Evolutionary conservation across 129 eudicot genomes (phyloP).

Genomic region (Glebionis coronaria): DNA sequence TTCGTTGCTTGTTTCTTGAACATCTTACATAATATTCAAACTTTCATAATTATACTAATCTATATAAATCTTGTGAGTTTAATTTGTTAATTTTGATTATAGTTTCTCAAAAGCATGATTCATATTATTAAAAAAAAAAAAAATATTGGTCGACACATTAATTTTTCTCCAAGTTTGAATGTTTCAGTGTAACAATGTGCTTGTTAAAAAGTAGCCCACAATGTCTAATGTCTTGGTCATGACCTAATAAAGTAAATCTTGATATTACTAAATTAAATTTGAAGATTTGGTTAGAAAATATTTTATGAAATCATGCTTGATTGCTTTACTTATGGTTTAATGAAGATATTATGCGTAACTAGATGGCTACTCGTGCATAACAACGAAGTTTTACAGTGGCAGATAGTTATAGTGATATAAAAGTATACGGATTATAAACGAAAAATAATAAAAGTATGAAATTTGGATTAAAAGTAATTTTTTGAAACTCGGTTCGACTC

Average conservation of each 20-base stretch:
- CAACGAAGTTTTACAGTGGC: too few species aligned
- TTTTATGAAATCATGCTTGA: not conserved
- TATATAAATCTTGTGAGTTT: too few species aligned
- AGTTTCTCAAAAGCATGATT: not conserved
- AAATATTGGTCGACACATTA: not conserved
- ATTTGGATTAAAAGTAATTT: too few species aligned
- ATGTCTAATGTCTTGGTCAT: constrained; percentile 29
- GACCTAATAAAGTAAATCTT: constrained; percentile 29
- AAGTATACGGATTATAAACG: too few species aligned
- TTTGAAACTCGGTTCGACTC: too few species aligned
- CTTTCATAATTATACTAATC: too few species aligned
- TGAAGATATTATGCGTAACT: too few species aligned
- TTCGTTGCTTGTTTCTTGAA: not conserved
- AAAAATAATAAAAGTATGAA: too few species aligned
- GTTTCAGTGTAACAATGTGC: constrained; percentile 2
- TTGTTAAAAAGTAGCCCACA: constrained; percentile 24
- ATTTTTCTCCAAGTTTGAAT: not conserved
- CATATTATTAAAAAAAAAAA: not conserved
- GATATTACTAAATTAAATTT: not conserved
- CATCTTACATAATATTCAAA: not conserved
- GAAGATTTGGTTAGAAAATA: constrained; percentile 10
- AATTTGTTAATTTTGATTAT: not conserved
- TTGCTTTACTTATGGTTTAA: not conserved
- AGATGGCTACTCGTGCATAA: too few species aligned
- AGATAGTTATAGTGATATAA: too few species aligned